Evolutionary conservation across 345 rosid species (phyloP).

Genomic region (Acer negundo): DNA sequence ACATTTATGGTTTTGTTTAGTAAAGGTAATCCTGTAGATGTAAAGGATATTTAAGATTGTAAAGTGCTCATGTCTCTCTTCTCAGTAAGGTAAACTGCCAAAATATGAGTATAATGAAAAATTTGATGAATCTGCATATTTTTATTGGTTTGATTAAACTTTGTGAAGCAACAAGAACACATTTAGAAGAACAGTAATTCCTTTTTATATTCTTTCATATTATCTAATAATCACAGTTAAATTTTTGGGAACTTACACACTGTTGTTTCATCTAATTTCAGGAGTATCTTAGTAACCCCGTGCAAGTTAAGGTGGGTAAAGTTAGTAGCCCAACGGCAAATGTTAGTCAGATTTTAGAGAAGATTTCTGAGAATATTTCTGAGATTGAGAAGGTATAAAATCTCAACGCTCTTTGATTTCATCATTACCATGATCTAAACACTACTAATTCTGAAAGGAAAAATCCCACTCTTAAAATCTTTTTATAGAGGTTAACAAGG

Average conservation of each 20-base stretch:
- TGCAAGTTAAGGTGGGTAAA: slow-evolving; percentile 46
- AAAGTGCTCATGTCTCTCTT: background rate
- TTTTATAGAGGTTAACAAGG: background rate
- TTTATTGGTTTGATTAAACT: background rate
- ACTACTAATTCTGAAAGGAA: background rate
- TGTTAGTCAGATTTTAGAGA: slow-evolving; percentile 33
- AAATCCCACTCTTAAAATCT: background rate
- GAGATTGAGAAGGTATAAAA: slow-evolving; percentile 43
- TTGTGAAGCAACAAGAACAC: background rate
- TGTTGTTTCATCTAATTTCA: slow-evolving; percentile 20
- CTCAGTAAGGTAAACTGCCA: background rate
- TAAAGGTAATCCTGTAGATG: background rate
- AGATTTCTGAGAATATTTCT: slow-evolving; percentile 39
- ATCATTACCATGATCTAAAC: background rate
- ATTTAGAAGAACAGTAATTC: background rate
- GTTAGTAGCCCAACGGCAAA: slow-evolving; percentile 46
- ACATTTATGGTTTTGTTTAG: background rate
- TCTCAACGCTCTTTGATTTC: background rate
- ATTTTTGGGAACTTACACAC: background rate
- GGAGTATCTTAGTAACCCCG: slow-evolving; percentile 42
- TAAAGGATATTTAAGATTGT: background rate
- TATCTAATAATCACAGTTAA: slow-evolving; percentile 1
- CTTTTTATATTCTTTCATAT: background rate
- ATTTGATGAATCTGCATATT: background rate
- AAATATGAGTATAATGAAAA: slow-evolving; percentile 5